Evolutionary conservation across 352 stramenopile genomes (phyloP).

Genomic region (Phytophthora pluvialis): DNA sequence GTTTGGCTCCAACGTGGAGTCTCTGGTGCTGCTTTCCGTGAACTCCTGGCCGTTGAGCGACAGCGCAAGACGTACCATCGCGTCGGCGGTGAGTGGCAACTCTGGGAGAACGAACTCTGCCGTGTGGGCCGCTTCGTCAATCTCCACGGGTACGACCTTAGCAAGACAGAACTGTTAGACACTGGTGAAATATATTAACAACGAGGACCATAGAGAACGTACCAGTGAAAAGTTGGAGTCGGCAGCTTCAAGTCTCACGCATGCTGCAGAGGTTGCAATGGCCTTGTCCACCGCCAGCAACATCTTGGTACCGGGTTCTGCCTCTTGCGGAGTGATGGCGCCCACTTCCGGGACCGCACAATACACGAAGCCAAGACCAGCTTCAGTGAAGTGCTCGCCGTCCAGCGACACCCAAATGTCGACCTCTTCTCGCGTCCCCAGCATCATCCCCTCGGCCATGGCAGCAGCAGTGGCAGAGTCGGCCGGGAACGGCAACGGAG

Average conservation of each 20-base stretch:
- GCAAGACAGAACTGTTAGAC: conserved; percentile 7
- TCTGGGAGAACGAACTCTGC: conserved; percentile 37
- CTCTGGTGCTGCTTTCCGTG: not conserved
- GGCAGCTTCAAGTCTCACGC: conserved; percentile 23
- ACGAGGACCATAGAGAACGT: conserved; percentile 14
- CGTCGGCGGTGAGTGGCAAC: conserved; percentile 20
- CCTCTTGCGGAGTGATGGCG: conserved; percentile 24
- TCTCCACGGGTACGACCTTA: conserved; percentile 36
- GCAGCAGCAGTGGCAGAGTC: conserved; percentile 27
- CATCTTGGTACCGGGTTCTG: conserved; percentile 32
- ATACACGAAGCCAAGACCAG: conserved; percentile 27
- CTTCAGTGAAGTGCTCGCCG: conserved; percentile 50
- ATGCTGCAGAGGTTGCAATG: conserved; percentile 23
- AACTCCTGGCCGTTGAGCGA: conserved; percentile 52
- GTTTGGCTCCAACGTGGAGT: not conserved
- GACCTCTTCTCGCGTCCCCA: conserved; percentile 48
- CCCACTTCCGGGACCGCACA: conserved; percentile 26
- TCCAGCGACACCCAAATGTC: conserved; percentile 62
- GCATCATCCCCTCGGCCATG: conserved; percentile 35
- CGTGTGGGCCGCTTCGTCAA: conserved; percentile 28
- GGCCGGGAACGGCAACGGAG: conserved; percentile 45
- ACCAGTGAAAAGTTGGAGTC: conserved; percentile 31
- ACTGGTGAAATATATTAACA: not conserved
- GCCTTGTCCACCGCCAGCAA: conserved; percentile 27
- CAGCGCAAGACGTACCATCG: conserved; percentile 31